These are phyloP conservation scores for Rhizophora apiculata DNA, from an alignment of 345 rosid genomes.

Conservation along the genomic window DNA sequence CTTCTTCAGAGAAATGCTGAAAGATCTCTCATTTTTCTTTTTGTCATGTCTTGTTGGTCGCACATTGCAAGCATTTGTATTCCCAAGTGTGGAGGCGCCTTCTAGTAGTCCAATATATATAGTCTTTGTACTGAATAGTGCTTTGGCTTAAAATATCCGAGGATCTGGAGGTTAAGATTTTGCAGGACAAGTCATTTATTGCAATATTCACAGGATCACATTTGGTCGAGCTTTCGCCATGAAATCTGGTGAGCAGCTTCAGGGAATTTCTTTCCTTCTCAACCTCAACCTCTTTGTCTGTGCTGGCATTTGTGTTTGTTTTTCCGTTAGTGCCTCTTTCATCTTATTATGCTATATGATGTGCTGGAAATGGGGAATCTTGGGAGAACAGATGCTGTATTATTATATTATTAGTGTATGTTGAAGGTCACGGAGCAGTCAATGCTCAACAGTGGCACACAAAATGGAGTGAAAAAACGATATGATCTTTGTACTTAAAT, in stretches of 20 bases:
- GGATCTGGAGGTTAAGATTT: not conserved
- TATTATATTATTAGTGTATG: too few species aligned
- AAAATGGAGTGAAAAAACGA: too few species aligned
- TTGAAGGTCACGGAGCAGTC: too few species aligned
- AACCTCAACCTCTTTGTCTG: not conserved
- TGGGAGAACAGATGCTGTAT: too few species aligned
- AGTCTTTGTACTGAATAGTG: not conserved
- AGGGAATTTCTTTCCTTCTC: not conserved
- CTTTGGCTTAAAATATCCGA: not conserved
- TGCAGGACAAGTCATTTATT: not conserved
- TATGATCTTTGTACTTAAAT: too few species aligned
- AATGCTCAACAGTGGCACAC: too few species aligned
- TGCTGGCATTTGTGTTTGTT: conserved; percentile 5
- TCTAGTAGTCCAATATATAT: too few species aligned
- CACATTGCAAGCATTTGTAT: not conserved
- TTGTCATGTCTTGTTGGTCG: not conserved
- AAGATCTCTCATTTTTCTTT: not conserved
- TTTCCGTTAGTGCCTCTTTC: not conserved
- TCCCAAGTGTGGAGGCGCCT: not conserved
- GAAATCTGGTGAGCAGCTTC: conserved; percentile 24
- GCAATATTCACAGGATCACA: not conserved
- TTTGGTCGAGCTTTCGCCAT: conserved; percentile 16
- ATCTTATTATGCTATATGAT: not conserved
- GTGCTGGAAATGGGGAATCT: not conserved
- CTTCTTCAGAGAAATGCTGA: not conserved